phyloP scores from a whole-genome alignment of 1,139 yeast genomes.

The Geotrichum macrosporum region DNA sequence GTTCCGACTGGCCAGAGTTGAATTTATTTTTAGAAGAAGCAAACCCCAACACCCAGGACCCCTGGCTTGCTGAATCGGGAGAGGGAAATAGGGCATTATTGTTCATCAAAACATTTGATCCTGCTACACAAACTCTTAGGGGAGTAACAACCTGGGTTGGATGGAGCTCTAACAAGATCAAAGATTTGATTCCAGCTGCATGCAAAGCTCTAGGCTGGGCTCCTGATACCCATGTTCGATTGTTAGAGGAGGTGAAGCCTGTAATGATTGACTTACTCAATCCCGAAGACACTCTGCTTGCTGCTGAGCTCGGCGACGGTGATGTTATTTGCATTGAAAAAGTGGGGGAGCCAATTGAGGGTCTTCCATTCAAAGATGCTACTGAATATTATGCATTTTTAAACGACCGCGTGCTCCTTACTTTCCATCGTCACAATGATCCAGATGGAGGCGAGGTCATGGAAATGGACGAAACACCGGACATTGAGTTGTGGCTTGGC shows the following conservation, averaged over 20 bases:
- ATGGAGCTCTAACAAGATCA: constrained; percentile 47
- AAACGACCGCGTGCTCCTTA: constrained; percentile 61
- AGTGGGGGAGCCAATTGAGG: too few relatives aligned
- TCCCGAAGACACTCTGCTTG: constrained; percentile 47
- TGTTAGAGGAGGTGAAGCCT: constrained; percentile 71
- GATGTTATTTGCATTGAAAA: constrained; percentile 67
- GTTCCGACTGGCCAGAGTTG: constrained; percentile 20
- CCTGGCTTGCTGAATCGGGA: constrained; percentile 15
- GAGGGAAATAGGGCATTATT: constrained; percentile 44
- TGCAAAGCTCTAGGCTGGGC: constrained; percentile 47
- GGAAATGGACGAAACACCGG: constrained; percentile 36
- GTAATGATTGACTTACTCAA: constrained; percentile 53
- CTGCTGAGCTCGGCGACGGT: constrained; percentile 69
- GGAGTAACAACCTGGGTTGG: constrained; percentile 66
- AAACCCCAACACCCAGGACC: constrained; percentile 20
- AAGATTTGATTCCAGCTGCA: constrained; percentile 45
- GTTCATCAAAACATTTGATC: constrained; percentile 70
- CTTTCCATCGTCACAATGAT: constrained; percentile 49
- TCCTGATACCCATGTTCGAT: constrained; percentile 42
- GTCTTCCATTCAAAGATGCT: constrained; percentile 38
- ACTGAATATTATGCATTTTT: constrained; percentile 59
- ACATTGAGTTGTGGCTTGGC: constrained; percentile 68
- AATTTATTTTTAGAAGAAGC: constrained; percentile 35
- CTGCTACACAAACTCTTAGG: constrained; percentile 46
- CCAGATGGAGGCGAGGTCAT: constrained; percentile 21